Conservation (phyloP, 306 rosid genomes). For the Pyrus pyrifolia region DNA sequence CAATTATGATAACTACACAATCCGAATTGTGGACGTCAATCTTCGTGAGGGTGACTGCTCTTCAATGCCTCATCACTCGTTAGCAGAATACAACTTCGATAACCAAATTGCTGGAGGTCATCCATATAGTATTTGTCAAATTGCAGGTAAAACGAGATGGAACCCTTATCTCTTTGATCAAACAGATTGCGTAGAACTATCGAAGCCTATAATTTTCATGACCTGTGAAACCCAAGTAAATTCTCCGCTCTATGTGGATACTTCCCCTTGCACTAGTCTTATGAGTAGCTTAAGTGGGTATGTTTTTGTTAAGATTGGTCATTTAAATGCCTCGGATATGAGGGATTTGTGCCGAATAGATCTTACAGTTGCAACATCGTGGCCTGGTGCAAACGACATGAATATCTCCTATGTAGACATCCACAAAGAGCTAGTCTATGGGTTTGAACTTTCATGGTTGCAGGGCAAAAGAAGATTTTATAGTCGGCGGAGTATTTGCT, state of each 20-base stretch:
- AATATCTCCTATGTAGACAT: slow-evolving; percentile 1
- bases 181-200: rapidly evolving
- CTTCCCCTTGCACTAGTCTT: neutral
- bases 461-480: rapidly evolving
- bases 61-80: neutral
- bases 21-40: slow-evolving; percentile 21
- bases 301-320: neutral
- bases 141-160: rapidly evolving
- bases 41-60: neutral
- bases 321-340: neutral
- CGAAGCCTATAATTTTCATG: neutral
- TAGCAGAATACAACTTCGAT: neutral
- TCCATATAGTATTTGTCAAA: neutral
- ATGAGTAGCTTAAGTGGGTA: neutral
- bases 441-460: slow-evolving; percentile 21
- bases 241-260: neutral
- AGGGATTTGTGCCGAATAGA: neutral
- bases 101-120: neutral
- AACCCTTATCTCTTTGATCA: rapidly evolving
- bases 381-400: too few relatives aligned
- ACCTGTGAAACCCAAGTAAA: neutral
- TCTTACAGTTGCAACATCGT: neutral
- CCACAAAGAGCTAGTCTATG: slow-evolving; percentile 7
- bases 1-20: slow-evolving; percentile 11
- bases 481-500: neutral